Conservation (phyloP, 2,329 filamentous ascomycete genomes). For the Rhynchosporium graminicola region DNA sequence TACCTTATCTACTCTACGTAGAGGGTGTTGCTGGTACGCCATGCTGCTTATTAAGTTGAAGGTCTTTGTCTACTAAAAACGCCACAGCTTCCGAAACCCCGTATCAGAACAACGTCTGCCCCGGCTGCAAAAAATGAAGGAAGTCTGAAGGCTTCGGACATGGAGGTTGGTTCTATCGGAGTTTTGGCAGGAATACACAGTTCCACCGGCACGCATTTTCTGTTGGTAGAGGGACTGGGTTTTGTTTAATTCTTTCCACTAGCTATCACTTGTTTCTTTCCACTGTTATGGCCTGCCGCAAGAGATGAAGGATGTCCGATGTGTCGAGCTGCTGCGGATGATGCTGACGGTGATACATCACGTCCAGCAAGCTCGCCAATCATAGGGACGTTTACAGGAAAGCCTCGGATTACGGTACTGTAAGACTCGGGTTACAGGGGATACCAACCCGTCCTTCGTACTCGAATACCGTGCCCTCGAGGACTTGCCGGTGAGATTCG, state of each 20-base stretch:
- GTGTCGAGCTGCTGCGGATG: slow-evolving; percentile 6
- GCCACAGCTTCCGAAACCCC: slow-evolving; percentile 11
- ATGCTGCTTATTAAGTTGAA: slow-evolving; percentile 6
- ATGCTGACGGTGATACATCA: slow-evolving; percentile 1
- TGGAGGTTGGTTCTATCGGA: neutral
- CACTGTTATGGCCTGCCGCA: neutral
- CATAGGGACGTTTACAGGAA: slow-evolving; percentile 1
- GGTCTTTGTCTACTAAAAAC: neutral
- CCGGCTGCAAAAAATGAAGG: neutral
- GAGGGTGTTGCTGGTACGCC: neutral
- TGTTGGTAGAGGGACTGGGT: neutral
- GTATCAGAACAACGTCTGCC: slow-evolving; percentile 7
- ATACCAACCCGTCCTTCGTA: neutral
- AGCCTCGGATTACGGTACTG: slow-evolving; percentile 7
- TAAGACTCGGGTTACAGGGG: slow-evolving; percentile 13
- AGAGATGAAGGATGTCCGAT: slow-evolving; percentile 12
- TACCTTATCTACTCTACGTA: neutral
- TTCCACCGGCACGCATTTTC: neutral
- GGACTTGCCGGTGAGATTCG: slow-evolving; percentile 11
- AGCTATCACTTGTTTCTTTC: neutral
- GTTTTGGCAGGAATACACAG: neutral
- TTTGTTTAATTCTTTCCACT: neutral
- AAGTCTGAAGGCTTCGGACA: slow-evolving; percentile 2
- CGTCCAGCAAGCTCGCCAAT: slow-evolving; percentile 8
- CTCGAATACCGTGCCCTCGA: neutral